Evolutionary conservation across 1,139 yeast genomes (phyloP), one percentile per base, ranked within the genome.

Genomic region (Kluyveromyces sp.): DNA sequence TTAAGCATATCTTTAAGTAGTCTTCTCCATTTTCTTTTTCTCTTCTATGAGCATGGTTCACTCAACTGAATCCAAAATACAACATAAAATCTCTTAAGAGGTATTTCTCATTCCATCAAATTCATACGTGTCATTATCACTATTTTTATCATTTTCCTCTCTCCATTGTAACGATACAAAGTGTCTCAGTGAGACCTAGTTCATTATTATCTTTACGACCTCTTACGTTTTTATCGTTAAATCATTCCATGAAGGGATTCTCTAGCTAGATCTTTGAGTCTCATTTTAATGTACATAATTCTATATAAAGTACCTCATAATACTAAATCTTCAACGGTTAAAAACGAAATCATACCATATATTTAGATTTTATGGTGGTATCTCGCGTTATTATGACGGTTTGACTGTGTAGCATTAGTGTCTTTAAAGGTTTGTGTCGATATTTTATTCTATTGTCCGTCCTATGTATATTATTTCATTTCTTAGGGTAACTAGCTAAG

Each of bases 1-100:
- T 78, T 92, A 88, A 73, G 41, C 34, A 33, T 6, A 21, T 33
- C 15, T 33, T 7, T 10, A 7, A 7, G 8, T 4, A 6, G 34
- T 33, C 34, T 33, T n/a, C 15, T 10, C 8, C 8, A 21, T 21
- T 33, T 33, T 33, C 15, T 33, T 33, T 6, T 33, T 21, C 32
- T 8, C 35, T 28, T 34, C 25, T 34, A 41, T 34, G 27, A 32
- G 39, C 39, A 25, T 21, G n/a, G 26, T 29, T 41, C 43, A 41
- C 43, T 41, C 43, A 41, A 41, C 43, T 41, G 43, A 35, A 41
- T 35, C 28, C 15, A 15, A 15, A 15, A 15, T 15, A 15, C 21
- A 15, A 15, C 21, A 15, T 15, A 15, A 15, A 15, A 15, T 15
- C 21, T 15, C 21, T 15, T 15, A 15, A 15, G 21, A n/a, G 7